Evolutionary conservation across 1,284 basidiomycete species (phyloP).

Genomic region (Laetiporus sulphureus): DNA sequence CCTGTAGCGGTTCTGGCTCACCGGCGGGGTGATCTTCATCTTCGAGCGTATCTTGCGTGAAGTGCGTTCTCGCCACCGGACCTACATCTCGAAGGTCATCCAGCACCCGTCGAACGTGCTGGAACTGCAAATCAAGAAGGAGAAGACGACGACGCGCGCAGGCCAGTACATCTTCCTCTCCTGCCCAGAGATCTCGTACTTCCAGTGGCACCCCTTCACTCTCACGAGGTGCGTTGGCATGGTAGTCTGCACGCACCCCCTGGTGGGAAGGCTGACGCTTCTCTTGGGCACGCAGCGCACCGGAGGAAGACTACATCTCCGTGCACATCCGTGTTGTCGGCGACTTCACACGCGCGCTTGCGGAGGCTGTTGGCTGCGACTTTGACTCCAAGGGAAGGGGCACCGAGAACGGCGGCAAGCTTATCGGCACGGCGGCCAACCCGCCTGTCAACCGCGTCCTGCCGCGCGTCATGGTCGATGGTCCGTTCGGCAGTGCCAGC

Average conservation of each 20-base stretch:
- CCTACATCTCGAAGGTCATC: constrained; percentile 88
- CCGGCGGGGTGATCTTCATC: constrained; percentile 82
- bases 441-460: constrained; percentile 64
- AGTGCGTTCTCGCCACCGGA: constrained; percentile 79
- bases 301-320: constrained; percentile 87
- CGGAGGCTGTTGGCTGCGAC: constrained; percentile 79
- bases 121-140: constrained; percentile 93
- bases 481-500: constrained; percentile 79
- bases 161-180: constrained; percentile 87
- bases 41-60: constrained; percentile 83
- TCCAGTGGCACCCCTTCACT: constrained; percentile 94
- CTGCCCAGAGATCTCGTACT: constrained; percentile 85
- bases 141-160: constrained; percentile 71
- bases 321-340: constrained; percentile 85
- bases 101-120: constrained; percentile 88
- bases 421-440: constrained; percentile 50
- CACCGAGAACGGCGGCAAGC: constrained; percentile 46
- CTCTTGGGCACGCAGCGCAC: constrained; percentile 44
- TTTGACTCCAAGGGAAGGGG: constrained; percentile 53
- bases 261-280: too few relatives aligned
- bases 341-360: constrained; percentile 79
- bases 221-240: constrained; percentile 55
- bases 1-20: constrained; percentile 77
- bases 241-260: too few relatives aligned
- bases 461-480: constrained; percentile 87